phyloP scores from a whole-genome alignment of 805 yeast genomes.

The Candida pseudofarinosa region DNA sequence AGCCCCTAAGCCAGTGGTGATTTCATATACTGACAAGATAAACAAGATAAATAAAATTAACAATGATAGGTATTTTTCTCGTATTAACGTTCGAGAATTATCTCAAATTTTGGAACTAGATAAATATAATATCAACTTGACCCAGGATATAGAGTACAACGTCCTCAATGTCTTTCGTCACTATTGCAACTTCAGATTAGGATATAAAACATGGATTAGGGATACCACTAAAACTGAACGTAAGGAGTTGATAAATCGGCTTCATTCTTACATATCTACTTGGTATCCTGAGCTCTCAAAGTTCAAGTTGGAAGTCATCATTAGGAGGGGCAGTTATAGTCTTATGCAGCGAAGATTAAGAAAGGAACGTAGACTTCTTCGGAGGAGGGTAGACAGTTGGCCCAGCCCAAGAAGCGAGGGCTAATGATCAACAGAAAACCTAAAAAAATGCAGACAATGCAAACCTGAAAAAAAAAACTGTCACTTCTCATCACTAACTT shows the following conservation, averaged over 20 bases:
- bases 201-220: constrained; percentile 80
- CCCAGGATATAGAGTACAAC: constrained; percentile 50
- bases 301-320: constrained; percentile 61
- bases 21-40: constrained; percentile 1
- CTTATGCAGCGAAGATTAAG: constrained; percentile 76
- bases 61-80: constrained; percentile 29
- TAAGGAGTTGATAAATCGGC: constrained; percentile 40
- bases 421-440: no score
- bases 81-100: constrained; percentile 55
- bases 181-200: constrained; percentile 66
- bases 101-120: constrained; percentile 50
- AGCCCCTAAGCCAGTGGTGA: constrained; percentile 1
- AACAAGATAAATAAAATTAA: constrained; percentile 4
- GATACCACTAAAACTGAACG: constrained; percentile 62
- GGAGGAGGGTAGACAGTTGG: neutral
- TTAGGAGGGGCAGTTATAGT: constrained; percentile 77
- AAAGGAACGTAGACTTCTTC: constrained; percentile 41
- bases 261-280: constrained; percentile 44
- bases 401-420: no score
- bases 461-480: no score
- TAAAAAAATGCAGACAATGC: no score
- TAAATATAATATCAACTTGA: constrained; percentile 43
- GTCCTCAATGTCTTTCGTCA: constrained; percentile 50
- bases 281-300: constrained; percentile 49
- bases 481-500: no score